A percentile compares a stretch with the other conserved stretches of the same genome.
Evolutionary conservation across 208 protist species (phyloP).

Genomic region (Lotmaria passim): DNA sequence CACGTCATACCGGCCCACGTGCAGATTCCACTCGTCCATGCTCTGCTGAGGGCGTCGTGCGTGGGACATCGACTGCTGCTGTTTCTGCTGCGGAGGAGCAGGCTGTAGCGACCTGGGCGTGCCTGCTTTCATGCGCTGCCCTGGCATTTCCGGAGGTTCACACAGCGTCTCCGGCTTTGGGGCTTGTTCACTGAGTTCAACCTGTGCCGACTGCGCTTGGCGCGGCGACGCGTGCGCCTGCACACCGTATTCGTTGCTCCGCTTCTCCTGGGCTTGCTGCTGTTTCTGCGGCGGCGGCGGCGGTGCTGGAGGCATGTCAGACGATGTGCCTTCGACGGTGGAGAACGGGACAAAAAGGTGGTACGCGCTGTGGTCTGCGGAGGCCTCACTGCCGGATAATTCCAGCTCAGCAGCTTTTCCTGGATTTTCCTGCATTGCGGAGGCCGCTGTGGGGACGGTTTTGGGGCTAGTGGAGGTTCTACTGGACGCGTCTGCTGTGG

Average conservation of each 20-base stretch:
- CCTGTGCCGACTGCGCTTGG: neutral
- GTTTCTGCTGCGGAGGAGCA: neutral
- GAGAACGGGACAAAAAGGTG: neutral
- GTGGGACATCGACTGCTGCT: neutral
- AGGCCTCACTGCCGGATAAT: neutral
- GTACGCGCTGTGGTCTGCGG: neutral
- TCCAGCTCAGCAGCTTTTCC: neutral
- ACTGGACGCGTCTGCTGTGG: too few relatives aligned
- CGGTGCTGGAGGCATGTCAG: neutral
- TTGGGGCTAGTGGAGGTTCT: neutral
- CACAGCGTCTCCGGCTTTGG: neutral
- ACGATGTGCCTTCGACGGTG: neutral
- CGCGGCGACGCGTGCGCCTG: neutral
- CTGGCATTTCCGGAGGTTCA: neutral
- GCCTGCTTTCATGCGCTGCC: too few relatives aligned
- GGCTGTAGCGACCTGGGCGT: too few relatives aligned
- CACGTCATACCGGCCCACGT: too few relatives aligned
- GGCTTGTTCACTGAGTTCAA: neutral
- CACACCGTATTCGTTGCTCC: neutral
- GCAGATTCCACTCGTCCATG: conserved; percentile 14
- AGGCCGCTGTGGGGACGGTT: neutral
- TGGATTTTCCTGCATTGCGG: neutral
- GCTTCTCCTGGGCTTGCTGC: neutral
- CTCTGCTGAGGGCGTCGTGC: neutral
- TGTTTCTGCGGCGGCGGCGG: neutral